Percentiles rank a stretch among this genome's conserved stretches.
These are phyloP conservation scores for Brassica balearica DNA, from an alignment of 441 rosid species.

Conservation along the genomic window DNA sequence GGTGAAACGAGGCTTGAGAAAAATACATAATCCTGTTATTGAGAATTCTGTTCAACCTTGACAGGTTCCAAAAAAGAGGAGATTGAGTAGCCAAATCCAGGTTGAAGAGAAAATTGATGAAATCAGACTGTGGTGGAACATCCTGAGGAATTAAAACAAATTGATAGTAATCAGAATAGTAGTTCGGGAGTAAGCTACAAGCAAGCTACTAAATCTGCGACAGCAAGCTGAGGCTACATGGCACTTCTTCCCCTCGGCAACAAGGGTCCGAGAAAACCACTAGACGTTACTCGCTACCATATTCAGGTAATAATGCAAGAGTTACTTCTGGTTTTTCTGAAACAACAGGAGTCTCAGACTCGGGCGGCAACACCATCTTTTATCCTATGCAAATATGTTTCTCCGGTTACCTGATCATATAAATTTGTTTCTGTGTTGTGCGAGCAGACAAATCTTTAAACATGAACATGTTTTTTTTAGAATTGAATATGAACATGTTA, in stretches of 20 bases:
- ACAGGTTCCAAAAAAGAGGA: too few relatives aligned
- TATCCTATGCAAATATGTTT: too few relatives aligned
- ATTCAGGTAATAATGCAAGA: conserved; percentile 60
- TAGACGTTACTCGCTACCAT: conserved; percentile 84
- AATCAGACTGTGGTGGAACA: neutral
- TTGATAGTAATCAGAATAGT: too few relatives aligned
- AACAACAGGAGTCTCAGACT: conserved; percentile 59
- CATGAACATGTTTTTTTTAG: too few relatives aligned
- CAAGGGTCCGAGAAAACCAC: conserved; percentile 64
- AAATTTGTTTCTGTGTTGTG: too few relatives aligned
- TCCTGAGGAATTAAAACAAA: neutral
- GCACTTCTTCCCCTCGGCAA: conserved; percentile 68
- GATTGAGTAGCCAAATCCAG: neutral
- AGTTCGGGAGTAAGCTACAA: conserved; percentile 56
- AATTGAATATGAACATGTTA: too few relatives aligned
- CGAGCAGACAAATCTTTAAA: too few relatives aligned
- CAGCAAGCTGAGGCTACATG: conserved; percentile 89
- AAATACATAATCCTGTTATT: neutral
- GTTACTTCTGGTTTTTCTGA: conserved; percentile 82
- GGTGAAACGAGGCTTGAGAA: neutral
- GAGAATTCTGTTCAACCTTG: neutral
- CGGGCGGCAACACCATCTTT: conserved; percentile 54
- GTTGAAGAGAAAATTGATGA: neutral
- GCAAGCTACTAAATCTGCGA: conserved; percentile 92
- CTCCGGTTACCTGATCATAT: too few relatives aligned